phyloP scores from a whole-genome alignment of 805 yeast species.

The Ogataea haglerorum region DNA sequence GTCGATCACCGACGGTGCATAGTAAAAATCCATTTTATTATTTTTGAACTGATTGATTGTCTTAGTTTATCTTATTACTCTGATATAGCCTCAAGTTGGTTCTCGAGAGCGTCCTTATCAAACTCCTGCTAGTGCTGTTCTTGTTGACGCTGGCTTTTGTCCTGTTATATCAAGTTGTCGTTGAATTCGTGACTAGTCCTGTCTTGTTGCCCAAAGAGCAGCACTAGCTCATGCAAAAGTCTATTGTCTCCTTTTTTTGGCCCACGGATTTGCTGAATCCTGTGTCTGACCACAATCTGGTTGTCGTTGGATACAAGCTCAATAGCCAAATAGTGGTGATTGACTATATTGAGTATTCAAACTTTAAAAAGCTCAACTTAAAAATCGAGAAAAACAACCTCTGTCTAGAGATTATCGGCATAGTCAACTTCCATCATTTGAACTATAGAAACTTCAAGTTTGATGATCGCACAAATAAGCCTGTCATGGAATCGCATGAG shows the following conservation, averaged over 20 bases:
- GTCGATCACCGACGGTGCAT: slow-evolving; percentile 3
- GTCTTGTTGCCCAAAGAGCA: slow-evolving; percentile 4
- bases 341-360: slow-evolving; percentile 20
- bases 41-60: too few relatives aligned
- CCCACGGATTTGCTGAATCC: slow-evolving; percentile 26
- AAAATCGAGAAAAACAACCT: slow-evolving; percentile 19
- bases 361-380: slow-evolving; percentile 15
- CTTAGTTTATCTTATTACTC: slow-evolving; percentile 2
- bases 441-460: slow-evolving; percentile 17
- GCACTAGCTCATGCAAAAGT: slow-evolving; percentile 7
- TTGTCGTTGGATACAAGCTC: slow-evolving; percentile 30
- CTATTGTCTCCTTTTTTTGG: slow-evolving; percentile 27
- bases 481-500: slow-evolving; percentile 18
- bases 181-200: slow-evolving; percentile 2
- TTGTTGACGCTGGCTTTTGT: slow-evolving; percentile 1
- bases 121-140: slow-evolving; percentile 6
- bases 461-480: slow-evolving; percentile 13
- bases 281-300: slow-evolving; percentile 8
- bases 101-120: neutral
- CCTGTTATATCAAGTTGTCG: neutral
- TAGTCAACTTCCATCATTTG: slow-evolving; percentile 22
- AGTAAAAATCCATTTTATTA: neutral
- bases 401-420: slow-evolving; percentile 26
- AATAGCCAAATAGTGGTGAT: slow-evolving; percentile 25
- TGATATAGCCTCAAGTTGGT: slow-evolving; percentile 2